Base-by-base conservation (phyloP, 805 yeast species). In the Candida endomychidarum region DNA sequence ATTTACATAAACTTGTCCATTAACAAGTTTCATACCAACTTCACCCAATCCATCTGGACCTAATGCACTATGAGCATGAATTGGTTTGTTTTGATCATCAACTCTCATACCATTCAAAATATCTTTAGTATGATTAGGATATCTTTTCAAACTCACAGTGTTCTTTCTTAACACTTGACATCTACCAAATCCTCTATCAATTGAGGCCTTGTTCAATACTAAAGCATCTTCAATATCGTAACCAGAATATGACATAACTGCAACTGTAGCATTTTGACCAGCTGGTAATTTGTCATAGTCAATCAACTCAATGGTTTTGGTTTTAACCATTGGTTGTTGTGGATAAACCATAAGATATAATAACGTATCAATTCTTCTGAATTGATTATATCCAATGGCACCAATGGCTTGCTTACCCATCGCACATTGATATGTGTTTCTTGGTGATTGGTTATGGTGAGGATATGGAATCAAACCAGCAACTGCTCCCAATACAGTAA, bases 351-450 rank as follows among this genome's bases (percentile, higher is more conserved):
- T 86, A 49, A 93, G 72, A 57, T 93, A 93, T 49, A 93, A 70
- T 56, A 93, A 67, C 1, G 99, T 93, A 58, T 93, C 99, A 50
- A 93, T 91, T 63, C 99, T 82, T 58, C 88, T 78, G 68, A 93
- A 86, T 66, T 93, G 99, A 63, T 93, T 93, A 61, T 93, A 93
- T 8, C 95, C 96, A 65, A 93, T 93, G 2, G 98, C 98, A 52
- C 99, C 99, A 63, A 93, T 91, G n/a, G 99, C 99, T 70, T 93
- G 99, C 67, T 88, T 88, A 80, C 99, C 99, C 99, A 93, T 93
- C 48, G 99, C 99, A 63, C 96, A 90, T 72, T 93, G 99, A 67
- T 93, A 93, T 2, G 99, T 93, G 61, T 93, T 93, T 80, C 99
- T 91, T 44, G 99, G 99, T 44, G 97, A 90, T 74, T 93, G 99